Evolutionary conservation across 345 rosid genomes (phyloP).

Genomic region (Brassica nigra): DNA sequence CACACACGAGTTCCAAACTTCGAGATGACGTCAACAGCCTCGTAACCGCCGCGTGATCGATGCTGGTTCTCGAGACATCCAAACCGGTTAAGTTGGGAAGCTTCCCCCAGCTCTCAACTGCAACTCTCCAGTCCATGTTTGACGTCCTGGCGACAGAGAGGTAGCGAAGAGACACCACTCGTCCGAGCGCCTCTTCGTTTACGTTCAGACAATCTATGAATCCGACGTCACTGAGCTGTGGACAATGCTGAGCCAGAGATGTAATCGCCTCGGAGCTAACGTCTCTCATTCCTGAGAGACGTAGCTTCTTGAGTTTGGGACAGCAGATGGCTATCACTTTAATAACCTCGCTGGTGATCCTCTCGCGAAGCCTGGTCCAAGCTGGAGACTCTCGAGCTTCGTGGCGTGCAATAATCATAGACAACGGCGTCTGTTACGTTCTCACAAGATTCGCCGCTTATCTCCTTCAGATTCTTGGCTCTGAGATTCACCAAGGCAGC

Average conservation of each 20-base stretch:
- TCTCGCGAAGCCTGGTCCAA: conserved; percentile 81
- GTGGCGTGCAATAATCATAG: conserved; percentile 73
- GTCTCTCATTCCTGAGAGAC: conserved; percentile 76
- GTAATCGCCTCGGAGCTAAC: conserved; percentile 67
- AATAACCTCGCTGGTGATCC: conserved; percentile 79
- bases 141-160: conserved; percentile 83
- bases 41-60: conserved; percentile 52
- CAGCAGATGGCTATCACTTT: conserved; percentile 71
- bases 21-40: conserved; percentile 59
- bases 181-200: conserved; percentile 64
- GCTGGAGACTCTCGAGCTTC: conserved; percentile 74
- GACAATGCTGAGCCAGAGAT: conserved; percentile 68
- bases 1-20: conserved; percentile 73
- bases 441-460: conserved; percentile 77
- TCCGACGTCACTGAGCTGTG: conserved; percentile 62
- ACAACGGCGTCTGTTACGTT: conserved; percentile 77
- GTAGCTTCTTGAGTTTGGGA: conserved; percentile 63
- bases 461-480: conserved; percentile 61
- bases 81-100: conserved; percentile 64
- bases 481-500: conserved; percentile 63
- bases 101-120: conserved; percentile 58
- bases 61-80: conserved; percentile 83
- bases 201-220: conserved; percentile 73
- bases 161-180: conserved; percentile 55
- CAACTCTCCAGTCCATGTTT: conserved; percentile 66